Conservation (phyloP, 1,139 yeast genomes). For the Magnusiomyces sp. region DNA sequence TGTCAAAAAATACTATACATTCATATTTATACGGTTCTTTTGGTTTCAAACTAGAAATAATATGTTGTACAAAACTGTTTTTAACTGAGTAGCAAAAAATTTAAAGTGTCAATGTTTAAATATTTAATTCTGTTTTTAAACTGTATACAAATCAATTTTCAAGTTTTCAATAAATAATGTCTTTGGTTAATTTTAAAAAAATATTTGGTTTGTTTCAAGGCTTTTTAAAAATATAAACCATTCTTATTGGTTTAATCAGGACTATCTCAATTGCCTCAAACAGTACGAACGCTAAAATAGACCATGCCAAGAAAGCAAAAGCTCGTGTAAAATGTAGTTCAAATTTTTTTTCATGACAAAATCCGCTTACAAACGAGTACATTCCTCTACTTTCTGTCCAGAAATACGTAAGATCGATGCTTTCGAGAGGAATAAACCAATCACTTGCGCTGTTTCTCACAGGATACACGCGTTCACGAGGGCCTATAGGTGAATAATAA, state of each 20-base stretch:
- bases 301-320: slow-evolving; percentile 11
- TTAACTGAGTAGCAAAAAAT: no score
- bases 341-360: slow-evolving; percentile 20
- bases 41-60: no score
- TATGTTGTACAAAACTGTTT: no score
- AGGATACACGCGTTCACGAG: slow-evolving; percentile 16
- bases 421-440: slow-evolving; percentile 18
- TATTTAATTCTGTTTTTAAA: no score
- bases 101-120: no score
- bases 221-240: no score
- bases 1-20: no score
- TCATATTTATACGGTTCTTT: no score
- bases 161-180: no score
- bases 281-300: slow-evolving; percentile 5
- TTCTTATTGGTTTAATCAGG: no score
- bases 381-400: slow-evolving; percentile 22
- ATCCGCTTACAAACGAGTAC: slow-evolving; percentile 23
- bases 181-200: slow-evolving; percentile 39
- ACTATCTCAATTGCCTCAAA: slow-evolving; percentile 11
- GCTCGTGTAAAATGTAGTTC: slow-evolving; percentile 12
- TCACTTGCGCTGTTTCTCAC: slow-evolving; percentile 13
- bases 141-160: no score
- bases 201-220: no score
- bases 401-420: slow-evolving; percentile 20
- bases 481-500: slow-evolving; percentile 20